Evolutionary conservation across 192 early-diverging fungal genomes (phyloP), one percentile per base, ranked within the genome.

Genomic region (Tieghemiomyces parasiticus): DNA sequence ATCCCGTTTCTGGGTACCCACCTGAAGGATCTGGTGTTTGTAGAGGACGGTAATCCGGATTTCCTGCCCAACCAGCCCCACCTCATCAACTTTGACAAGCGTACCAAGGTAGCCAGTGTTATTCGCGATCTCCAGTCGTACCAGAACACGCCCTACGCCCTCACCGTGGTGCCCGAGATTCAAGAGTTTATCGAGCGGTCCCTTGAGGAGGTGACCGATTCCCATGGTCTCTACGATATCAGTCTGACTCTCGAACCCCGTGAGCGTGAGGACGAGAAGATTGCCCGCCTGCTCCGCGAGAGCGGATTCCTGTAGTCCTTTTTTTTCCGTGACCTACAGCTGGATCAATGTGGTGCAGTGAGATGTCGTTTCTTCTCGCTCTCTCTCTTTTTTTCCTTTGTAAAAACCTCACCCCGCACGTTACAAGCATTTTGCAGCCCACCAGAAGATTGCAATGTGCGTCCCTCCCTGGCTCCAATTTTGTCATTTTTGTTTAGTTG

Each of bases 51-150:
- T 25, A 93, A 88, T 67, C 70, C 81, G 35, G 81, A 93, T 59
- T 74, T 71, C 54, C 62, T 94, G 32, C 73, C 78, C 47, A 78
- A 68, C 63, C 61, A 72, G 14, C 73, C 78, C 16, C 70, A 74
- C 20, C 70, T 95, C 38, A 90, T 95, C 76, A 95, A 95, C 72
- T 93, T 95, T 71, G 73, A 78, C 61, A 94, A 94, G 68, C 80
- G 86, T 35, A 79, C 79, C 71, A 90, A 88, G 69, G 89, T 85
- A 0, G 90, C 88, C 0, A 86, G 90, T 50, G 86, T 92, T 22
- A 83, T 95, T 63, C 82, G 82, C 29, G 87, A 93, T 52, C 78
- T 92, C 50, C 88, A 92, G 66, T 86, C 91, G 71, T 93, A 88
- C 67, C 91, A 92, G 70, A 84, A 82, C 50, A 77, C 78, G 4